A percentile compares a stretch with the other conserved stretches of the same genome.
Conservation (phyloP, 129 eudicot species). For the Flaveria ramosissima region DNA sequence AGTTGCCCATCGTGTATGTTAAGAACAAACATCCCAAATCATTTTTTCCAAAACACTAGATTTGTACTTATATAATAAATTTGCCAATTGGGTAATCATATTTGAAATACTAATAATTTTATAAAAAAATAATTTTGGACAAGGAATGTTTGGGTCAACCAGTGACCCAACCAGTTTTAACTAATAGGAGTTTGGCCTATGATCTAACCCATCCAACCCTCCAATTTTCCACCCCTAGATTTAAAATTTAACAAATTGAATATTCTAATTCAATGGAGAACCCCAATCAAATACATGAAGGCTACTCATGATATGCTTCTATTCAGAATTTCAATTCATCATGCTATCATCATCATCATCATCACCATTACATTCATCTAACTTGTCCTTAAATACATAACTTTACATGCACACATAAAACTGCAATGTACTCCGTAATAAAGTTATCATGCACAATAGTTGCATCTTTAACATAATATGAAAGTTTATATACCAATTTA, state of each 20-base stretch:
- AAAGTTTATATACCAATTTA: constrained; percentile 7
- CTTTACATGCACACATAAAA: neutral
- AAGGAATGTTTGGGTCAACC: neutral
- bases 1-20: neutral
- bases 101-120: neutral
- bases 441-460: neutral
- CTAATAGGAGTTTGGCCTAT: neutral
- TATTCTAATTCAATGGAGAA: neutral
- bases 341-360: neutral
- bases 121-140: neutral
- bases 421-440: constrained; percentile 5
- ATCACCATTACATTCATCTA: neutral
- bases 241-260: constrained; percentile 1
- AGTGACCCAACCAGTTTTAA: neutral
- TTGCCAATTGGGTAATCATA: neutral
- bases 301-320: constrained; percentile 3
- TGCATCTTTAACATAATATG: neutral
- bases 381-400: neutral
- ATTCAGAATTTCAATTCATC: neutral
- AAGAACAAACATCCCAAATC: neutral
- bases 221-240: neutral
- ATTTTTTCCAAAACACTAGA: neutral
- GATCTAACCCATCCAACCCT: constrained; percentile 1
- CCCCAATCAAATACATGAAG: neutral
- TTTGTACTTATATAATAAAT: neutral